Percentiles rank a stretch among this genome's conserved stretches.
phyloP scores from a whole-genome alignment of 2,329 filamentous ascomycete species.

The Blastomyces gilchristii region DNA sequence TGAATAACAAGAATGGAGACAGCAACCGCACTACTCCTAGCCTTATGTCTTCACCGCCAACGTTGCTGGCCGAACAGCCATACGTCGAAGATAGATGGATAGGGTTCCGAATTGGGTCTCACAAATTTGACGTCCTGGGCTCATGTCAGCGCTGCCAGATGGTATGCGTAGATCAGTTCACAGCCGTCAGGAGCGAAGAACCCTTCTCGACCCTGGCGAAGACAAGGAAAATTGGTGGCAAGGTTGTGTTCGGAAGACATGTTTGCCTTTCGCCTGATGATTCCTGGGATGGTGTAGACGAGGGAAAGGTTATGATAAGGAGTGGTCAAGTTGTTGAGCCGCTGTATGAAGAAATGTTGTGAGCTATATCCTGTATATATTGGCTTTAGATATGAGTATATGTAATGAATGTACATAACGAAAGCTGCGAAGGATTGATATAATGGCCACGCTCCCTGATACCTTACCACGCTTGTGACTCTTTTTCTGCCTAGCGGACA shows the following conservation, averaged over 20 bases:
- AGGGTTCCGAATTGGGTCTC: slow-evolving; percentile 51
- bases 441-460: not conserved
- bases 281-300: slow-evolving; percentile 9
- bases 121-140: slow-evolving; percentile 54
- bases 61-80: slow-evolving; percentile 42
- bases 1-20: slow-evolving; percentile 6
- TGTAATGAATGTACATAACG: not conserved
- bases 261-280: slow-evolving; percentile 34
- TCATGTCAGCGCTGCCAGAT: slow-evolving; percentile 87
- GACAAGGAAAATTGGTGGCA: slow-evolving; percentile 70
- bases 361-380: not conserved
- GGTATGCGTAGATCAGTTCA: slow-evolving; percentile 86
- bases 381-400: not conserved
- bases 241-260: slow-evolving; percentile 84
- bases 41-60: slow-evolving; percentile 14
- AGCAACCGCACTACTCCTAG: not conserved
- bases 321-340: slow-evolving; percentile 33
- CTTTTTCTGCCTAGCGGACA: not conserved
- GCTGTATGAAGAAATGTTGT: slow-evolving; percentile 16
- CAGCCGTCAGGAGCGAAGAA: slow-evolving; percentile 65
- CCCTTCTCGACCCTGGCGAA: slow-evolving; percentile 83
- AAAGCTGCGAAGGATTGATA: not conserved
- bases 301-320: slow-evolving; percentile 22
- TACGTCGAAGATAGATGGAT: slow-evolving; percentile 78
- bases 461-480: not conserved